Conservation (phyloP, 805 yeast species). For the baker's yeast (Saccharomyces cerevisiae) region DNA sequence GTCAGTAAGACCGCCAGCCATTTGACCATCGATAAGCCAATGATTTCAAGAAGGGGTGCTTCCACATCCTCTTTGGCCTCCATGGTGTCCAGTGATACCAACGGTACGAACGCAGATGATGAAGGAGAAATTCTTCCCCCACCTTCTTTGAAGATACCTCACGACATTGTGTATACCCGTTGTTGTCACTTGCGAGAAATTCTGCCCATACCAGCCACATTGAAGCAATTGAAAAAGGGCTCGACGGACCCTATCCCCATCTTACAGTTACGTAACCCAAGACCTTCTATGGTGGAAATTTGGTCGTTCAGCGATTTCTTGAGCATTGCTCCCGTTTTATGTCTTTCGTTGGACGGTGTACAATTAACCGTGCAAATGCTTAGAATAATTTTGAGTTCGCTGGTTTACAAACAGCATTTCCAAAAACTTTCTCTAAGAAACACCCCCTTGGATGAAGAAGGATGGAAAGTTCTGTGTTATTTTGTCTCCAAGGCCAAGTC, state of each 20-base stretch:
- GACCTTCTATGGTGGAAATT: conserved; percentile 82
- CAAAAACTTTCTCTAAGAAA: conserved; percentile 73
- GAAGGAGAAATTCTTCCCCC: conserved; percentile 28
- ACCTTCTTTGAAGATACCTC: conserved; percentile 29
- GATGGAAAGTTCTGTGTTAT: conserved; percentile 78
- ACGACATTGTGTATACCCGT: conserved; percentile 76
- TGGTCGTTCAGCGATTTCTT: conserved; percentile 82
- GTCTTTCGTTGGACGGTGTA: conserved; percentile 76
- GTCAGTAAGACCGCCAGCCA: conserved; percentile 29
- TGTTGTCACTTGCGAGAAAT: conserved; percentile 91
- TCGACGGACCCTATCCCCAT: conserved; percentile 75
- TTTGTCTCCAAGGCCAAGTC: conserved; percentile 59
- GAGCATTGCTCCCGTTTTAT: conserved; percentile 72
- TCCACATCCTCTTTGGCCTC: conserved; percentile 22
- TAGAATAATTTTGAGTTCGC: conserved; percentile 54
- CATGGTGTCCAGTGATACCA: conserved; percentile 9
- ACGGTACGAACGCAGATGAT: conserved; percentile 5
- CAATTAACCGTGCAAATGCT: conserved; percentile 67
- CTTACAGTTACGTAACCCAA: conserved; percentile 71
- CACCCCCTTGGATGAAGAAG: conserved; percentile 62
- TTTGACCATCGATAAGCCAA: conserved; percentile 38
- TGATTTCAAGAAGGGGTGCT: conserved; percentile 29
- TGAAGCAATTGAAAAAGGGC: conserved; percentile 68
- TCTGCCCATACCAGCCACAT: conserved; percentile 81
- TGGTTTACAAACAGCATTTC: conserved; percentile 54